phyloP scores from a whole-genome alignment of 2,329 filamentous ascomycete species.

The Sphaerostilbella broomeana region DNA sequence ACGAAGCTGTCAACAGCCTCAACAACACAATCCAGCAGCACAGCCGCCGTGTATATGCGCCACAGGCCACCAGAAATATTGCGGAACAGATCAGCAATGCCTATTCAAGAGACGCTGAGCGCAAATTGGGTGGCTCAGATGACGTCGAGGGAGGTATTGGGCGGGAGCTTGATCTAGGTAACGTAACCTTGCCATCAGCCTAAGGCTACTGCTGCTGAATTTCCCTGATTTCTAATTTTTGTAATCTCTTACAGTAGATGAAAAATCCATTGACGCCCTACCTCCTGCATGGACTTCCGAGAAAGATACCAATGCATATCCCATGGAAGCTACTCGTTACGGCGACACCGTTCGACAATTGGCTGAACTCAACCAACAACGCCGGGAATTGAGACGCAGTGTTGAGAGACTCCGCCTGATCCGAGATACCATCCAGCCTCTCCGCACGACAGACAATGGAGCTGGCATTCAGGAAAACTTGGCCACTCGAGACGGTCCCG shows the following conservation, averaged over 20 bases:
- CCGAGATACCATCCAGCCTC: slow-evolving; percentile 42
- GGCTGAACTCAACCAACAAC: slow-evolving; percentile 38
- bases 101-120: slow-evolving; percentile 47
- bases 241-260: slow-evolving; percentile 31
- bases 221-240: neutral
- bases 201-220: neutral
- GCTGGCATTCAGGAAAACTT: slow-evolving; percentile 57
- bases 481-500: slow-evolving; percentile 55
- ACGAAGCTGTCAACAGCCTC: slow-evolving; percentile 51
- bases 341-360: slow-evolving; percentile 43
- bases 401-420: slow-evolving; percentile 45
- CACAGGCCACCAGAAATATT: slow-evolving; percentile 62
- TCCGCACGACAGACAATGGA: slow-evolving; percentile 22
- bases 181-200: neutral
- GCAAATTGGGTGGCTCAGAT: slow-evolving; percentile 29
- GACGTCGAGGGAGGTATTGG: slow-evolving; percentile 32
- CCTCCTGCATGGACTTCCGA: slow-evolving; percentile 41
- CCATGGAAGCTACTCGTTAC: slow-evolving; percentile 46
- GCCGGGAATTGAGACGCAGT: slow-evolving; percentile 29
- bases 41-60: slow-evolving; percentile 57
- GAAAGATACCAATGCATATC: slow-evolving; percentile 30
- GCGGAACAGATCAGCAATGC: slow-evolving; percentile 65
- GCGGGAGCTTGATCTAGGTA: slow-evolving; percentile 40
- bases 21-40: slow-evolving; percentile 61
- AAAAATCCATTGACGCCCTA: slow-evolving; percentile 39